A percentile compares a stretch with the other conserved stretches of the same genome.
Evolutionary conservation across 2,329 filamentous ascomycete species (phyloP).

Genomic region (Exophiala aquamarina): DNA sequence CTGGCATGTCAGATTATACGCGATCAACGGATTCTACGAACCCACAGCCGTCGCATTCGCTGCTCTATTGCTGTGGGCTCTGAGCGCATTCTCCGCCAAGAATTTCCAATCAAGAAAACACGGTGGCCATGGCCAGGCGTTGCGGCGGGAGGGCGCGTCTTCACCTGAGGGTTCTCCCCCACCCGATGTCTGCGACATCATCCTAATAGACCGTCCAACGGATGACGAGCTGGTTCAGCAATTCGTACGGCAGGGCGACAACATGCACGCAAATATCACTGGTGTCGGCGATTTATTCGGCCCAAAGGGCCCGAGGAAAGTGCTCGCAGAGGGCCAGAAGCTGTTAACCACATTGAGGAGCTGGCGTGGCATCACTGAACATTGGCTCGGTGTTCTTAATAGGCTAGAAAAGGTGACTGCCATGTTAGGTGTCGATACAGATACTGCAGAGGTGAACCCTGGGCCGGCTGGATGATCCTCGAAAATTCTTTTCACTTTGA

Average conservation of each 20-base stretch:
- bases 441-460: neutral
- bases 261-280: slow-evolving; percentile 51
- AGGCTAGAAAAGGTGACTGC: slow-evolving; percentile 7
- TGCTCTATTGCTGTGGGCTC: slow-evolving; percentile 50
- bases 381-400: slow-evolving; percentile 9
- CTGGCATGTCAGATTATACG: slow-evolving; percentile 53
- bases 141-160: neutral
- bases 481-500: neutral
- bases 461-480: neutral
- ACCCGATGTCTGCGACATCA: slow-evolving; percentile 30
- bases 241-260: slow-evolving; percentile 51
- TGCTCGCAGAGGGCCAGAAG: slow-evolving; percentile 18
- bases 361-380: slow-evolving; percentile 10
- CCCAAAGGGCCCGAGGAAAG: slow-evolving; percentile 6
- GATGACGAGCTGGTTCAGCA: slow-evolving; percentile 60
- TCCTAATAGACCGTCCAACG: slow-evolving; percentile 54
- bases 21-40: slow-evolving; percentile 49
- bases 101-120: slow-evolving; percentile 33
- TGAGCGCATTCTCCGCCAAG: slow-evolving; percentile 36
- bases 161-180: slow-evolving; percentile 35
- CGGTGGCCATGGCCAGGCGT: neutral
- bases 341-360: slow-evolving; percentile 5
- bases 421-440: neutral
- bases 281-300: slow-evolving; percentile 48
- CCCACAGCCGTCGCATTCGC: slow-evolving; percentile 46